Evolutionary conservation across 352 stramenopile species (phyloP).

Genomic region (Phytopythium sindhum): DNA sequence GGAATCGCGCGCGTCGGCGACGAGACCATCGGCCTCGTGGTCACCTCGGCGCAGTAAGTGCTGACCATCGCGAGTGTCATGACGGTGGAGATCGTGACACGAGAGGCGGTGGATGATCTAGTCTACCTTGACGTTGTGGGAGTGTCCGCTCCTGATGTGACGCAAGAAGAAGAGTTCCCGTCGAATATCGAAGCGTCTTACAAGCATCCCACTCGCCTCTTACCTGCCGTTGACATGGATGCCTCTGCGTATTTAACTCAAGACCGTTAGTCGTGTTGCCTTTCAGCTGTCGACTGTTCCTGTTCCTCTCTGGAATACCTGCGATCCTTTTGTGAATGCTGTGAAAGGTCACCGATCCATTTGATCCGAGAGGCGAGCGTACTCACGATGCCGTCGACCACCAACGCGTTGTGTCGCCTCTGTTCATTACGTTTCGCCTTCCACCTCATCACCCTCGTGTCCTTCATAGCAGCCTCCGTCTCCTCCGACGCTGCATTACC

Average conservation of each 20-base stretch:
- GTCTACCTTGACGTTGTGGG: neutral
- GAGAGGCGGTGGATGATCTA: neutral
- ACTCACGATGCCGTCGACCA: neutral
- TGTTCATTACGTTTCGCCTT: neutral
- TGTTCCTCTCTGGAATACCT: neutral
- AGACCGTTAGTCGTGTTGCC: neutral
- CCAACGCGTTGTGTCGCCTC: neutral
- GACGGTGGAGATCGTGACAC: neutral
- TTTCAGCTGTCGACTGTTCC: neutral
- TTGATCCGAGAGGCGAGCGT: neutral
- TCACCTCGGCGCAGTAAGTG: constrained; percentile 51
- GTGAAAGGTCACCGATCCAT: constrained; percentile 1
- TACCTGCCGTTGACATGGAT: neutral
- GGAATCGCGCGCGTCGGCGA: constrained; percentile 91
- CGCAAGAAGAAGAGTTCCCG: neutral
- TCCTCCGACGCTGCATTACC: neutral
- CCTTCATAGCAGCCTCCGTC: neutral
- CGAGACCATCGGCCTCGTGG: constrained; percentile 95
- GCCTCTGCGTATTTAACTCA: neutral
- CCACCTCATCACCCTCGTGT: neutral
- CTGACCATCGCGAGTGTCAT: neutral
- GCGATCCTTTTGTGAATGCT: neutral
- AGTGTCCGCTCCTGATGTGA: neutral
- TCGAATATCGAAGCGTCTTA: neutral
- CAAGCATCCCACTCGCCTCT: neutral